phyloP scores from a whole-genome alignment of 495 filamentous ascomycete species.

The Neurospora pannonica region DNA sequence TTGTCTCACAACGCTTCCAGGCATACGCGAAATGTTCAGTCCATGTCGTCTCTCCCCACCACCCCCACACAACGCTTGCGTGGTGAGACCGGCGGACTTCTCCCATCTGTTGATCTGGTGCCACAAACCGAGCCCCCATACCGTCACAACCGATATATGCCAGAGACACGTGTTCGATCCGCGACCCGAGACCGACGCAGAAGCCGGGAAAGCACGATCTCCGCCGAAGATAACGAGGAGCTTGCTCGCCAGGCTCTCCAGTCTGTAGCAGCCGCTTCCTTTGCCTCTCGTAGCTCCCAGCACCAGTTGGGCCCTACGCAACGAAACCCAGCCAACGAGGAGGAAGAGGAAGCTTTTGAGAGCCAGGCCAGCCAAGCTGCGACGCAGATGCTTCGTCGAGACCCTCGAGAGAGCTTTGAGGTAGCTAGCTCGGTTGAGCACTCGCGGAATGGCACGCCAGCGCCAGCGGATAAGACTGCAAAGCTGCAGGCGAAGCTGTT shows the following conservation, averaged over 20 bases:
- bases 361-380: constrained; percentile 46
- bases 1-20: constrained; percentile 38
- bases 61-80: constrained; percentile 50
- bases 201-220: constrained; percentile 84
- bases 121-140: constrained; percentile 45
- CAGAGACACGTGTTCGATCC: constrained; percentile 18
- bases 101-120: constrained; percentile 47
- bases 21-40: constrained; percentile 61
- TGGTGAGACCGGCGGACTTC: constrained; percentile 34
- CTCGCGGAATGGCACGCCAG: constrained; percentile 34
- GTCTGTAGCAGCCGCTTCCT: constrained; percentile 41
- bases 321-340: constrained; percentile 8
- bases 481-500: constrained; percentile 60
- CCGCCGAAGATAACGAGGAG: constrained; percentile 64
- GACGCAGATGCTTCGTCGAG: constrained; percentile 45
- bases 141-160: constrained; percentile 19
- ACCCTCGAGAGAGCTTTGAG: constrained; percentile 42
- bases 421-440: constrained; percentile 31
- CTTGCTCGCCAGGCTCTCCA: constrained; percentile 46
- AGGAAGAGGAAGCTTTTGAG: constrained; percentile 33
- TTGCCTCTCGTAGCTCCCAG: constrained; percentile 30
- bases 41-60: constrained; percentile 69
- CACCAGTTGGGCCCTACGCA: constrained; percentile 6
- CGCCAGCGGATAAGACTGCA: constrained; percentile 33
- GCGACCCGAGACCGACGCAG: constrained; percentile 32